Evolutionary conservation across 2,329 filamentous ascomycete genomes (phyloP).

Genomic region (Curvularia sp.): DNA sequence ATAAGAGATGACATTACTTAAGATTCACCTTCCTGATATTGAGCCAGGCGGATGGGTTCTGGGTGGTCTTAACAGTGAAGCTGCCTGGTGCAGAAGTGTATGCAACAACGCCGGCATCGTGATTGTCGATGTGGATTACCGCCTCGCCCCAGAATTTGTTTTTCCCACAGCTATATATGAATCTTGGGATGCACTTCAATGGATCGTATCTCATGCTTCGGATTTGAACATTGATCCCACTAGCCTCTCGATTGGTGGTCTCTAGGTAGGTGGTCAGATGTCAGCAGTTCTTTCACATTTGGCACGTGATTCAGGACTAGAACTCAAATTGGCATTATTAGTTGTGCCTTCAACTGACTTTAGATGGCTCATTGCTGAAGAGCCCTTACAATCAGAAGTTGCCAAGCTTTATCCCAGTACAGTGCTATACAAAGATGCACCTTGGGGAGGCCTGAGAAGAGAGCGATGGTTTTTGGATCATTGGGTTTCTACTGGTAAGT

Average conservation of each 20-base stretch:
- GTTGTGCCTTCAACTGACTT: constrained; percentile 25
- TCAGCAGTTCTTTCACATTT: constrained; percentile 25
- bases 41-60: constrained; percentile 23
- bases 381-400: constrained; percentile 11
- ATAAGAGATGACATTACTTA: not conserved
- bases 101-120: constrained; percentile 22
- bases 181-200: constrained; percentile 56
- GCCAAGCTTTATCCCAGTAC: constrained; percentile 21
- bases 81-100: constrained; percentile 24
- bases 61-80: constrained; percentile 20
- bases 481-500: constrained; percentile 7
- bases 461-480: constrained; percentile 25
- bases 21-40: not conserved
- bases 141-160: constrained; percentile 59
- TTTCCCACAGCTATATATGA: constrained; percentile 61
- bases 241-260: constrained; percentile 55
- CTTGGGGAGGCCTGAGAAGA: constrained; percentile 24
- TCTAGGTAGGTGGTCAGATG: constrained; percentile 55
- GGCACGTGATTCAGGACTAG: constrained; percentile 24
- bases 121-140: constrained; percentile 56
- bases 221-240: constrained; percentile 20
- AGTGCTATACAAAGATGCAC: constrained; percentile 23
- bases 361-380: constrained; percentile 22
- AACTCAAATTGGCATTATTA: constrained; percentile 23
- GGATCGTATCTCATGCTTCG: constrained; percentile 37